Conservation (phyloP, 2,329 filamentous ascomycete species). For the Talaromyces sp. region DNA sequence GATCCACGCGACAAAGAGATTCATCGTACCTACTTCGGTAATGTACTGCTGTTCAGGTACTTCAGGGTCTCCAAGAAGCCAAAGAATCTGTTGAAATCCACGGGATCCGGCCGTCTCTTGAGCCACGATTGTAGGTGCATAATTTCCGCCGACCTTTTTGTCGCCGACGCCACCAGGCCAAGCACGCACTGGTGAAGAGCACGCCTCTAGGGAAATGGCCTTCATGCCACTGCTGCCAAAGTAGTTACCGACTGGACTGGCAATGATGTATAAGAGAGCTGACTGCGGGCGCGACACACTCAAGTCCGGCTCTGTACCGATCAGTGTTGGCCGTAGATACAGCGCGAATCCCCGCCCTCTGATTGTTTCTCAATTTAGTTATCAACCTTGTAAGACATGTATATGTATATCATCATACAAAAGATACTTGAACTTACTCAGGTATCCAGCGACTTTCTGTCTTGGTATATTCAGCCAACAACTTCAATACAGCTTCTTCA, state of each 20-base stretch:
- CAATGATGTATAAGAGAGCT: constrained; percentile 89
- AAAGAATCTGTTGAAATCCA: constrained; percentile 96
- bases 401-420: neutral
- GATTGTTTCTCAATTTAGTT: neutral
- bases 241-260: constrained; percentile 93
- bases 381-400: neutral
- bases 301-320: constrained; percentile 90
- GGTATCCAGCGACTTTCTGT: constrained; percentile 89
- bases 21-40: constrained; percentile 98
- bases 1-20: constrained; percentile 83
- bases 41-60: constrained; percentile 69
- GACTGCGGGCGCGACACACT: constrained; percentile 89
- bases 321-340: constrained; percentile 93
- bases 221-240: constrained; percentile 88
- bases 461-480: constrained; percentile 75
- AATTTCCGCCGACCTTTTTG: constrained; percentile 98
- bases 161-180: constrained; percentile 98
- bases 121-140: constrained; percentile 92
- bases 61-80: constrained; percentile 74
- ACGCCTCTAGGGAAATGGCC: constrained; percentile 89
- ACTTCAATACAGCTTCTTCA: constrained; percentile 66
- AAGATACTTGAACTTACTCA: constrained; percentile 52
- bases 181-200: constrained; percentile 90
- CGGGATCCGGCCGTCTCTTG: constrained; percentile 85
- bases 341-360: constrained; percentile 78